Base-by-base conservation (phyloP, 2,329 filamentous ascomycete species). In the Talaromyces piceae region DNA sequence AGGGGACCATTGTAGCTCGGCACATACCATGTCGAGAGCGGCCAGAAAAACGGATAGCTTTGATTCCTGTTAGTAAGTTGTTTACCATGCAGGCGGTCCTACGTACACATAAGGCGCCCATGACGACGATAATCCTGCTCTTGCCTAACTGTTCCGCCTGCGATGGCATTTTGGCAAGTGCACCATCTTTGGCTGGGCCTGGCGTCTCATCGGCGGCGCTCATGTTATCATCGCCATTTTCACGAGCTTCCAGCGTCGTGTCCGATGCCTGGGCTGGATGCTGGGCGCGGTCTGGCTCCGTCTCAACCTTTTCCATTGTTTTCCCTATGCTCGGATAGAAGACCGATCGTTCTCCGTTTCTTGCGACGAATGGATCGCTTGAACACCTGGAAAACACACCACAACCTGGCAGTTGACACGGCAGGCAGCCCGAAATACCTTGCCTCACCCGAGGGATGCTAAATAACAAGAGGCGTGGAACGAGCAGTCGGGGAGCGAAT, bases 41-140 rank as follows among this genome's bases (percentile, higher is more conserved):
- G 79, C 79, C 23, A 83, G 73, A 49, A 82, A 79, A 11, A 83
- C 70, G 6, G 78, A 78, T 64, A 81, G 74, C 72, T 74, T 52
- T 27, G 20, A 53, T 16, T 16, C 13, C 51, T n/a, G 41, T 62
- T 54, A 58, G 56, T 27, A 28, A 48, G 49, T 16, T 48, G 39
- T 6, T 25, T 41, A 26, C 51, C 28, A 31, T n/a, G 33, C 22
- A 43, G 13, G 12, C 8, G 16, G 22, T 50, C 8, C 20, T 47
- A 52, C 65, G 58, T 66, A 69, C 66, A 56, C 68, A 71, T 37
- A 73, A 64, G 4, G 69, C 70, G 11, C 60, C 57, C 67, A 73
- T 71, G 31, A 73, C 69, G 20, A 72, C 58, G 9, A 63, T 50
- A 27, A 71, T 68, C 58, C 71, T 67, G 47, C 67, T 67, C 57